Conservation (phyloP, 257 asterid genomes). For the Nicotiana obtusifolia region DNA sequence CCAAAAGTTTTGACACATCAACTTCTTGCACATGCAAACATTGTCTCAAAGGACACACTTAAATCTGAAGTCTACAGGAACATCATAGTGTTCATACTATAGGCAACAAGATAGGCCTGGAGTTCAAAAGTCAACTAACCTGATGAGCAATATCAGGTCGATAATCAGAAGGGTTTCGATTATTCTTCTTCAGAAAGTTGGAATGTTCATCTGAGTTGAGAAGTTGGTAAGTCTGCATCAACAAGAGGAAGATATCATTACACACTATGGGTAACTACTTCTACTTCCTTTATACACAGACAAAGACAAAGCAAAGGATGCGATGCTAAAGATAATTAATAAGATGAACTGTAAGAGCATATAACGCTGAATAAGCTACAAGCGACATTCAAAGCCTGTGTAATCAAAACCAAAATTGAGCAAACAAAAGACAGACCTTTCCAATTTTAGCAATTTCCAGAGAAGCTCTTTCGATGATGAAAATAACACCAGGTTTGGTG, state of each 20-base stretch:
- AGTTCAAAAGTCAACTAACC: slow-evolving; percentile 32
- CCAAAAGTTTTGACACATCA: neutral
- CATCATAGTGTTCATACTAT: neutral
- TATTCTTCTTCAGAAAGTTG: slow-evolving; percentile 44
- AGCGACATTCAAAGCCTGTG: neutral
- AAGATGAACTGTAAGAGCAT: neutral
- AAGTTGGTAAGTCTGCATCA: slow-evolving; percentile 61
- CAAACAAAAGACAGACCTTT: slow-evolving; percentile 44
- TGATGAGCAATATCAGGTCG: slow-evolving; percentile 88
- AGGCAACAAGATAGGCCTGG: neutral
- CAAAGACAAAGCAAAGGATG: neutral
- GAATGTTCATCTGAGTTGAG: slow-evolving; percentile 84
- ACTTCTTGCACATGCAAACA: neutral
- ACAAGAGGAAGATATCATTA: neutral
- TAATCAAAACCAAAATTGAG: neutral
- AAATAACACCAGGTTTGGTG: slow-evolving; percentile 58
- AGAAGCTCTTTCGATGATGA: slow-evolving; percentile 78
- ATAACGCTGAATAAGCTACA: neutral
- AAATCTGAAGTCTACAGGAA: neutral
- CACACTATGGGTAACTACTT: neutral
- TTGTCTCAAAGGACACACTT: neutral
- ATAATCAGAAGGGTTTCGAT: slow-evolving; percentile 65
- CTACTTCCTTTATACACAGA: neutral
- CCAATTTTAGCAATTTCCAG: slow-evolving; percentile 90
- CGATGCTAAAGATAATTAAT: neutral